Base-by-base conservation (phyloP, 1,284 basidiomycete species). In the Schizopora paradoxa region DNA sequence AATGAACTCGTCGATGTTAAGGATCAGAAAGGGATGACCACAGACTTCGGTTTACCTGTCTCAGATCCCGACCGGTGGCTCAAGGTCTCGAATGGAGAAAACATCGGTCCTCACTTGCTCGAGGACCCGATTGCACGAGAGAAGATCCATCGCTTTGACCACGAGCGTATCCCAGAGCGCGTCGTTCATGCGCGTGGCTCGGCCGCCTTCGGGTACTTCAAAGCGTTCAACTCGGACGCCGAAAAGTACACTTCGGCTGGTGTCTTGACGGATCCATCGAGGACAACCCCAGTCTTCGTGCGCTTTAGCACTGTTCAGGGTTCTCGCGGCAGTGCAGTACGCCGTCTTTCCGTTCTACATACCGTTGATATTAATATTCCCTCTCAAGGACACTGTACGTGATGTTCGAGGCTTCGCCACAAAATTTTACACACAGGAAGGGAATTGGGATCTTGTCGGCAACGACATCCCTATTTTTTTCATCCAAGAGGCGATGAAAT, bases 221-320 rank as follows among this genome's bases (percentile, higher is more conserved):
- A 75, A 60, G 76, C 85, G 1, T 80, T 79, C 58, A 76, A 85
- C 51, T 64, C 76, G 43, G 64, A 74, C 33, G 78, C 79, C 33
- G 68, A 72, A 6, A 80, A 84, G 54, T 81, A 80, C 58, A 84
- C 83, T 2, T 71, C 60, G 45, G 83, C 85, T 0, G 67, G 72
- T 10, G 81, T 91, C 34, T 63, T 92, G 52, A 89, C 80, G 13
- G 85, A 90, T 54, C 63, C 84, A 0, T 76, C 76, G 31, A 70
- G 80, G 44, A 76, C 72, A 1, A 91, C 86, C 0, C 82, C 88
- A 1, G 74, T 78, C 5, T 91, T 91, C 57, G 73, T 85, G 27
- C 79, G 90, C 22, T 91, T 93, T 68, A 85, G 80, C 45, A 91
- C 87, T 1, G 89, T 91, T 0, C 79, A 82, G 51, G 88, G 88